Percentiles rank a stretch among this genome's conserved stretches.
These are phyloP conservation scores for Ustilago sp. DNA, from an alignment of 1,284 basidiomycete species.

Conservation along the genomic window DNA sequence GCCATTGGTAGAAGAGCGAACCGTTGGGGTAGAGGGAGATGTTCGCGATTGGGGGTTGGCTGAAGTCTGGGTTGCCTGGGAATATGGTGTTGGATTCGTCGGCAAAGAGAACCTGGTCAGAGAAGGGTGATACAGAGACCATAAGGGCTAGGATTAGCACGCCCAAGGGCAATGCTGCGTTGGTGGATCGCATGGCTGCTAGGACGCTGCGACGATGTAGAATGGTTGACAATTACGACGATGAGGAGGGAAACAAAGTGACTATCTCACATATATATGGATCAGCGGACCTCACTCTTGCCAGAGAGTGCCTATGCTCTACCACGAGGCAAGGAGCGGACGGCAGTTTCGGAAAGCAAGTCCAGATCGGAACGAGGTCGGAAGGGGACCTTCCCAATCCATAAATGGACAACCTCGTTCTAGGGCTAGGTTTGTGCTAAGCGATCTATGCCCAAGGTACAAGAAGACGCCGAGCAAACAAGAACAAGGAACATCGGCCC, in stretches of 20 bases:
- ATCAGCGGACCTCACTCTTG: background rate
- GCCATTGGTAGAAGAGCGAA: slow-evolving; percentile 44
- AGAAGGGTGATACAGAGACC: background rate
- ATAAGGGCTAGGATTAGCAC: background rate
- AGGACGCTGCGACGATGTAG: background rate
- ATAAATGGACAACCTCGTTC: no score
- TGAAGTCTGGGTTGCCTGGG: slow-evolving; percentile 25
- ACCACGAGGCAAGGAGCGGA: background rate
- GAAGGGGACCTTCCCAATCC: background rate
- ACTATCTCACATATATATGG: background rate
- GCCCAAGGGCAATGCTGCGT: slow-evolving; percentile 2
- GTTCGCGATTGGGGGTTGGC: slow-evolving; percentile 27
- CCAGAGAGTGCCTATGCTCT: background rate
- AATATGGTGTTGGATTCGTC: slow-evolving; percentile 1
- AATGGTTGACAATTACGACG: background rate
- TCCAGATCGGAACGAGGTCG: background rate
- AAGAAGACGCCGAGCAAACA: background rate
- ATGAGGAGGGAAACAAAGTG: background rate
- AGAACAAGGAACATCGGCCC: background rate
- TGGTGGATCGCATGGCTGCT: slow-evolving; percentile 11
- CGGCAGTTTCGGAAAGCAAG: background rate
- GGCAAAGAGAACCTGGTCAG: background rate
- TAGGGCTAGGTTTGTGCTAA: no score
- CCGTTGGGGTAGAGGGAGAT: slow-evolving; percentile 32
- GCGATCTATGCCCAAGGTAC: background rate